These are phyloP conservation scores for Luvunga scandens DNA, from an alignment of 345 rosid species.

Conservation along the genomic window DNA sequence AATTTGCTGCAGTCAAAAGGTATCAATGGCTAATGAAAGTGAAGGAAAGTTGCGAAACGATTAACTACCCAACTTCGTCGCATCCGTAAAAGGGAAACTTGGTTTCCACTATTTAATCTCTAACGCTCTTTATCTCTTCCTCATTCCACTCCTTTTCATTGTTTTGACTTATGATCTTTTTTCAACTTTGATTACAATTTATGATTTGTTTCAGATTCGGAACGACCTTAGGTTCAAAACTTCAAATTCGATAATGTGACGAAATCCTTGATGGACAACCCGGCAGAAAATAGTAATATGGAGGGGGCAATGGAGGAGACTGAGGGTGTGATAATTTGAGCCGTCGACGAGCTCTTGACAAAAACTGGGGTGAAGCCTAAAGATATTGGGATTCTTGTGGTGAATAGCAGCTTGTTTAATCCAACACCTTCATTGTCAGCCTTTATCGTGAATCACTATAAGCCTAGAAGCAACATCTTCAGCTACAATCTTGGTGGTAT, in stretches of 20 bases:
- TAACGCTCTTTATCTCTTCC: constrained; percentile 27
- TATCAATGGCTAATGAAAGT: background rate
- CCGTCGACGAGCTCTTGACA: constrained; percentile 29
- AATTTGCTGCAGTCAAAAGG: too few species aligned
- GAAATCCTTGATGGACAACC: constrained; percentile 15
- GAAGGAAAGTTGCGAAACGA: background rate
- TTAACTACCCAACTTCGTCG: constrained; percentile 23
- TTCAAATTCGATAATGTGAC: constrained; percentile 13
- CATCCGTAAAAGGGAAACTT: constrained; percentile 31
- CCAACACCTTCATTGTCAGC: constrained; percentile 38
- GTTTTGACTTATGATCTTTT: constrained; percentile 6
- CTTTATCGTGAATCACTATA: constrained; percentile 36
- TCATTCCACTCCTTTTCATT: constrained; percentile 10
- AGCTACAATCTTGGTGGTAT: constrained; percentile 20
- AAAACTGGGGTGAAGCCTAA: constrained; percentile 30
- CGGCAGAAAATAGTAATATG: constrained; percentile 15
- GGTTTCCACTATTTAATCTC: constrained; percentile 39
- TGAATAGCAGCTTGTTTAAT: constrained; percentile 36
- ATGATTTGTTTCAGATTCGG: constrained; percentile 11
- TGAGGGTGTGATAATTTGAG: constrained; percentile 33
- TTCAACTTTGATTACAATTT: constrained; percentile 5
- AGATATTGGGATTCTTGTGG: constrained; percentile 15
- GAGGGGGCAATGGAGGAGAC: constrained; percentile 37
- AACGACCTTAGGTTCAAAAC: constrained; percentile 14
- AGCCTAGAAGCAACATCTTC: constrained; percentile 29